phyloP scores from a whole-genome alignment of 352 stramenopile species.

The Halophytophthora batemanensis region DNA sequence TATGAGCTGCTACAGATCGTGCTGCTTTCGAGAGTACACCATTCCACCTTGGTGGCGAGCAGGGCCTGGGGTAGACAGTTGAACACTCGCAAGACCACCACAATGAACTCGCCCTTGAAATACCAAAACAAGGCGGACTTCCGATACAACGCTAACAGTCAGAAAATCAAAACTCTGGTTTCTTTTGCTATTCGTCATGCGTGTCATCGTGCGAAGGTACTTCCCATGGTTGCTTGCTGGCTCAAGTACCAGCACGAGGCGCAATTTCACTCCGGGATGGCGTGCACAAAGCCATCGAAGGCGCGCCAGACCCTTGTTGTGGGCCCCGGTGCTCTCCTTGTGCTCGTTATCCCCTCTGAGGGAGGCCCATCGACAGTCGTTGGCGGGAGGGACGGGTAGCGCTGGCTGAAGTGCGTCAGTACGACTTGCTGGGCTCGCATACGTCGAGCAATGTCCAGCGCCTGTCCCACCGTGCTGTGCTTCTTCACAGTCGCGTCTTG shows the following conservation, averaged over 20 bases:
- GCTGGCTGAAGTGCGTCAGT: conserved; percentile 95
- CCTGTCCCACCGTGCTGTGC: conserved; percentile 93
- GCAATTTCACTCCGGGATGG: conserved; percentile 19
- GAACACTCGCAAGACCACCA: no score
- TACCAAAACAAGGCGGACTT: no score
- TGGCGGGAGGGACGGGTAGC: conserved; percentile 60
- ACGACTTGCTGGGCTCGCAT: conserved; percentile 85
- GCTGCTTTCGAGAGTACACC: no score
- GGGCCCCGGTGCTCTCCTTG: not conserved
- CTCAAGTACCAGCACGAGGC: conserved; percentile 7
- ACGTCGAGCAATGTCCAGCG: conserved; percentile 71
- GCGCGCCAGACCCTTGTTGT: conserved; percentile 21
- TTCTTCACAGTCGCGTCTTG: conserved; percentile 91
- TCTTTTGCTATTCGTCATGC: no score
- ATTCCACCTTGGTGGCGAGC: no score
- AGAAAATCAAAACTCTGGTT: no score
- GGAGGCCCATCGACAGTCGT: conserved; percentile 8
- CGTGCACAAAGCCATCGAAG: conserved; percentile 37
- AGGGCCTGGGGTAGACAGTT: no score
- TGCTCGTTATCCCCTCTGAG: not conserved
- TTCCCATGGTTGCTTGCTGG: no score
- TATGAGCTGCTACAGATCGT: no score
- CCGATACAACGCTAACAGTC: no score
- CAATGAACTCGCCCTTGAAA: no score
- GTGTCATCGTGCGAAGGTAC: no score